These are phyloP conservation scores for Pelargonium citronellum DNA, from an alignment of 441 rosid genomes.

Conservation along the genomic window DNA sequence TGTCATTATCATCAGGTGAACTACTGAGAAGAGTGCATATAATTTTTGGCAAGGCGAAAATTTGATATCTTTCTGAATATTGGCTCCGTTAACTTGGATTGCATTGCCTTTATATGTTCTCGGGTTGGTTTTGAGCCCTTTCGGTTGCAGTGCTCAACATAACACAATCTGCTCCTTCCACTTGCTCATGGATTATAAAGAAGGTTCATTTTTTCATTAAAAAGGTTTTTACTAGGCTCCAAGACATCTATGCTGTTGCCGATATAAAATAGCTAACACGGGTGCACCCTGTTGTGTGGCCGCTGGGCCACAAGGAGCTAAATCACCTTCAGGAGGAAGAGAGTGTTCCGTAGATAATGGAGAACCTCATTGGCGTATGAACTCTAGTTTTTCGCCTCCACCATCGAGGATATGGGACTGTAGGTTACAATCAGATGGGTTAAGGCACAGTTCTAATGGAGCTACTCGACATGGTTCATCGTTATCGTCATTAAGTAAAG, in stretches of 20 bases:
- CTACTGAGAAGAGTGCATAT: too few species aligned
- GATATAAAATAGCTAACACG: constrained; percentile 66
- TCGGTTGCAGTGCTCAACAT: constrained; percentile 5
- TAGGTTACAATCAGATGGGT: constrained; percentile 45
- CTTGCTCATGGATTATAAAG: constrained; percentile 15
- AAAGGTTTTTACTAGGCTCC: constrained; percentile 14
- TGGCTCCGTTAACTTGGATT: too few species aligned
- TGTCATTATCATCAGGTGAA: too few species aligned
- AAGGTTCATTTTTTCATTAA: constrained; percentile 18
- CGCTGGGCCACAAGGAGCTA: constrained; percentile 79
- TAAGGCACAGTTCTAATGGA: constrained; percentile 32
- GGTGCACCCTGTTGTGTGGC: constrained; percentile 96
- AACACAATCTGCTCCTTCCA: constrained; percentile 11
- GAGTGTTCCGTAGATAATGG: constrained; percentile 36
- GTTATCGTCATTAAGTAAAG: constrained; percentile 36
- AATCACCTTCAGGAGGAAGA: constrained; percentile 38
- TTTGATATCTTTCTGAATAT: too few species aligned
- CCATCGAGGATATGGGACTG: constrained; percentile 58
- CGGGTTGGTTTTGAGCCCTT: background rate
- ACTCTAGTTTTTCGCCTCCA: constrained; percentile 79
- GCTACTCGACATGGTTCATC: constrained; percentile 36
- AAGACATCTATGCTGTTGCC: constrained; percentile 23
- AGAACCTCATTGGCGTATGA: constrained; percentile 68
- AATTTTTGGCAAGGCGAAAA: too few species aligned
- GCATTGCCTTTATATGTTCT: background rate